phyloP scores from a whole-genome alignment of 2,329 filamentous ascomycete genomes.

The Lithohypha guttulata region DNA sequence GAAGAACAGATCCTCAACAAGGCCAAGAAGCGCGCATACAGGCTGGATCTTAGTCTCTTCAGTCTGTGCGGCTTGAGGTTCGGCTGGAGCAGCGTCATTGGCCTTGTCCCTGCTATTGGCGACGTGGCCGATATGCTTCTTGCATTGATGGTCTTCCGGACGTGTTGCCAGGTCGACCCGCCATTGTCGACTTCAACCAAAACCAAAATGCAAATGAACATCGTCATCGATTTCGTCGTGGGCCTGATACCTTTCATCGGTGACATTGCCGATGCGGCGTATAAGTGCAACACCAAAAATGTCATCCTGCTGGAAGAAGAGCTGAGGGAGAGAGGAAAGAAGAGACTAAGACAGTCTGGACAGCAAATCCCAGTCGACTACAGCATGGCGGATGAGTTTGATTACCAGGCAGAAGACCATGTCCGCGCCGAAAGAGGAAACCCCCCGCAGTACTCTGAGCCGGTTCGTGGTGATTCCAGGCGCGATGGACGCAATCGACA shows the following conservation, averaged over 20 bases:
- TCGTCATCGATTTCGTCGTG: constrained; percentile 43
- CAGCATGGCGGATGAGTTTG: constrained; percentile 25
- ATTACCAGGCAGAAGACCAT: constrained; percentile 22
- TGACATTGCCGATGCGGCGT: constrained; percentile 37
- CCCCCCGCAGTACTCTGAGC: constrained; percentile 16
- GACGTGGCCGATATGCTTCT: constrained; percentile 65
- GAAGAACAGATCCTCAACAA: constrained; percentile 75
- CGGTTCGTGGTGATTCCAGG: constrained; percentile 20
- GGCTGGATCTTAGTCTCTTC: constrained; percentile 75
- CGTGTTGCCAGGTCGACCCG: constrained; percentile 63
- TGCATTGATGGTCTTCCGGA: constrained; percentile 62
- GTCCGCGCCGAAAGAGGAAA: constrained; percentile 17
- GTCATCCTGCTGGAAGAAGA: constrained; percentile 36
- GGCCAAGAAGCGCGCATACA: constrained; percentile 76
- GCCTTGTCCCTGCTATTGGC: constrained; percentile 68
- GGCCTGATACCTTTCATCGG: constrained; percentile 43
- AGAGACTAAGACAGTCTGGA: constrained; percentile 24
- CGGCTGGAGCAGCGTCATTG: constrained; percentile 82
- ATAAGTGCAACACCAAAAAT: constrained; percentile 40
- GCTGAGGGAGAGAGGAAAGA: constrained; percentile 31
- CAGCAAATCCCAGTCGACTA: constrained; percentile 25
- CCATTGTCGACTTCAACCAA: constrained; percentile 48
- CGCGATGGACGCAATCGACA: constrained; percentile 17
- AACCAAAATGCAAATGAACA: constrained; percentile 71
- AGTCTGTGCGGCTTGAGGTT: constrained; percentile 71